phyloP scores from a whole-genome alignment of 148 eudicot species.

The Euryodendron excelsum region DNA sequence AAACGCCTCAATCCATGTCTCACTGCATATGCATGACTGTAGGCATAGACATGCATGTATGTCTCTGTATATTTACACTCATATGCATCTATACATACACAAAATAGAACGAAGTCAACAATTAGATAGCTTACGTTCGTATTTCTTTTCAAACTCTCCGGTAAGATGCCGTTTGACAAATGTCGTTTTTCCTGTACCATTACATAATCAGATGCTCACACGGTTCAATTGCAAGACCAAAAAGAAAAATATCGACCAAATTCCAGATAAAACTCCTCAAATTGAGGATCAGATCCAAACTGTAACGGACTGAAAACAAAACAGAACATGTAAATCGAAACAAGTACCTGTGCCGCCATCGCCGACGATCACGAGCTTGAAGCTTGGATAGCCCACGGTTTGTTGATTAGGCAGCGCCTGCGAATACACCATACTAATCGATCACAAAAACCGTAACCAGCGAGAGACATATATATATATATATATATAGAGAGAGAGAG shows the following conservation, averaged over 20 bases:
- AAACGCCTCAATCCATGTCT: no score
- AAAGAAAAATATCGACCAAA: neutral
- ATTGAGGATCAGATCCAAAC: constrained; percentile 1
- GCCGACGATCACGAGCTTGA: constrained; percentile 16
- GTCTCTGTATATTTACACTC: no score
- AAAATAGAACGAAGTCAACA: neutral
- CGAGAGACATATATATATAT: no score
- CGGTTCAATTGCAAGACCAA: neutral
- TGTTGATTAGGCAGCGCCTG: constrained; percentile 10
- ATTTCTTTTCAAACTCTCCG: constrained; percentile 25
- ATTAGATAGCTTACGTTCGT: constrained; percentile 9
- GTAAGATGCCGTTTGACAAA: constrained; percentile 25
- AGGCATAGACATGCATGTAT: neutral
- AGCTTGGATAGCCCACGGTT: constrained; percentile 11
- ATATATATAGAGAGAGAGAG: no score
- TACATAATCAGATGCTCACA: neutral
- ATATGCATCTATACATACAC: no score
- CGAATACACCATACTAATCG: neutral
- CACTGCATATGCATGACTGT: neutral
- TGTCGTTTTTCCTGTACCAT: constrained; percentile 17
- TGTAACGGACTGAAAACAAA: neutral
- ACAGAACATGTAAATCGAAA: neutral
- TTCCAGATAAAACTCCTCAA: no score
- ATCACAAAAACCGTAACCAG: neutral
- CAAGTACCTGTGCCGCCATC: constrained; percentile 14